Conservation (phyloP, 345 rosid genomes). For the Eucalyptus sp. region DNA sequence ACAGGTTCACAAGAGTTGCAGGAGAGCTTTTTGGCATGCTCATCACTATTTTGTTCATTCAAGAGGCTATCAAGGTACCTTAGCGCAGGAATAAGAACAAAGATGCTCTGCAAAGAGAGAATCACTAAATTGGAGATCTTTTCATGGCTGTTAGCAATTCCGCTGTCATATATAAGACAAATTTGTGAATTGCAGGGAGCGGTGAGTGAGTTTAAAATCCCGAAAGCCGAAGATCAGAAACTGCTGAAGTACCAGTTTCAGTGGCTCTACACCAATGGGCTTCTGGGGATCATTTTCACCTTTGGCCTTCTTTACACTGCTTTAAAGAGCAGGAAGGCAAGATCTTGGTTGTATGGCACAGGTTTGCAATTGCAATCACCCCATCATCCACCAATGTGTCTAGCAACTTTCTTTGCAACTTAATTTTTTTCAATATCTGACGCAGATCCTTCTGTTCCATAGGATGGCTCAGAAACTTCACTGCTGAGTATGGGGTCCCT, state of each 20-base stretch:
- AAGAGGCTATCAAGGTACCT: slow-evolving; percentile 65
- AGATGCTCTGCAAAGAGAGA: not conserved
- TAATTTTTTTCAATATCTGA: not conserved
- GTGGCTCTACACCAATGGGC: slow-evolving; percentile 57
- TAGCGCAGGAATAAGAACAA: not conserved
- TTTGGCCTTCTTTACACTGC: slow-evolving; percentile 45
- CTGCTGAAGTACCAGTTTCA: slow-evolving; percentile 31
- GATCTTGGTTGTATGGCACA: slow-evolving; percentile 60
- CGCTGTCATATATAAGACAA: not conserved
- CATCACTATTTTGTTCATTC: slow-evolving; percentile 72
- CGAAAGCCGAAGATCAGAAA: slow-evolving; percentile 21
- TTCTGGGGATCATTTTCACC: slow-evolving; percentile 59
- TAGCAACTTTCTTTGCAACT: not conserved
- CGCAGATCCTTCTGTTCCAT: not conserved
- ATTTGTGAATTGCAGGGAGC: slow-evolving; percentile 31
- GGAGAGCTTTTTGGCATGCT: slow-evolving; percentile 86
- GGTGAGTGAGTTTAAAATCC: slow-evolving; percentile 38
- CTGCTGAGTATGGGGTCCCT: slow-evolving; percentile 87
- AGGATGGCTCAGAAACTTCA: slow-evolving; percentile 53
- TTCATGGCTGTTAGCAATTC: not conserved
- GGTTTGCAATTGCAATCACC: slow-evolving; percentile 6
- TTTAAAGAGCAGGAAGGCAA: slow-evolving; percentile 51
- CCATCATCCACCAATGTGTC: not conserved
- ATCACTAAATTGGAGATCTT: not conserved
- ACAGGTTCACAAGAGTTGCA: slow-evolving; percentile 69